Evolutionary conservation across 768 basidiomycete genomes (phyloP).

Genomic region (Leccinum rimulosum): DNA sequence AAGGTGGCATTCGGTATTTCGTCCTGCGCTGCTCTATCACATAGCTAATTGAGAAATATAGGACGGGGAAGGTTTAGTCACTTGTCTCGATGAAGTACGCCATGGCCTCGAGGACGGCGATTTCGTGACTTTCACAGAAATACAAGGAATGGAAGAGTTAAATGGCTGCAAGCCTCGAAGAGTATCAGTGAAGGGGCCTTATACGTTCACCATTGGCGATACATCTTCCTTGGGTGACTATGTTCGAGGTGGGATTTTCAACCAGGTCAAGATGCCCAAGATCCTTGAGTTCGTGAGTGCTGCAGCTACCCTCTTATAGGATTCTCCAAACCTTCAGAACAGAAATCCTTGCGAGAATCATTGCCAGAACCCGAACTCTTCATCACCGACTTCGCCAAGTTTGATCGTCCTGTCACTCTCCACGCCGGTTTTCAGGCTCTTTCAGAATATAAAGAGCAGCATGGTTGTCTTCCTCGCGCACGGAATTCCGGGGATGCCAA

Average conservation of each 20-base stretch:
- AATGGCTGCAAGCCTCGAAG: slow-evolving; percentile 92
- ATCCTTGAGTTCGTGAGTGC: slow-evolving; percentile 84
- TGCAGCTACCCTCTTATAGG: not conserved
- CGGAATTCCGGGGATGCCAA: slow-evolving; percentile 80
- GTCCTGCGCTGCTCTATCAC: not conserved
- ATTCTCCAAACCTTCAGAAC: slow-evolving; percentile 5
- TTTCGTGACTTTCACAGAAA: slow-evolving; percentile 93
- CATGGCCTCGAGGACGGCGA: slow-evolving; percentile 99
- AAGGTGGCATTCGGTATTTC: slow-evolving; percentile 48
- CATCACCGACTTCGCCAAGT: slow-evolving; percentile 97
- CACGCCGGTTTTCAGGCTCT: slow-evolving; percentile 96
- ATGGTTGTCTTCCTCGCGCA: slow-evolving; percentile 74
- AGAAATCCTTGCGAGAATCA: slow-evolving; percentile 95
- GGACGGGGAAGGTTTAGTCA: slow-evolving; percentile 90
- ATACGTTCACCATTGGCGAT: slow-evolving; percentile 95
- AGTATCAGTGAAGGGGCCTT: slow-evolving; percentile 91
- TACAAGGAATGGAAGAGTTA: slow-evolving; percentile 90
- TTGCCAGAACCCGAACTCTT: slow-evolving; percentile 79
- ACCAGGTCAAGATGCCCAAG: slow-evolving; percentile 99
- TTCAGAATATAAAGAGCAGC: slow-evolving; percentile 65
- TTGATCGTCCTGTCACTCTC: slow-evolving; percentile 85
- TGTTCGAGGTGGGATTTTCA: slow-evolving; percentile 88
- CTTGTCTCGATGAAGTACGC: slow-evolving; percentile 93
- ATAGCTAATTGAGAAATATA: slow-evolving; percentile 28
- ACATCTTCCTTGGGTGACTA: slow-evolving; percentile 77